These are phyloP conservation scores for Anisodus acutangulus DNA, from an alignment of 257 asterid species.

Conservation along the genomic window DNA sequence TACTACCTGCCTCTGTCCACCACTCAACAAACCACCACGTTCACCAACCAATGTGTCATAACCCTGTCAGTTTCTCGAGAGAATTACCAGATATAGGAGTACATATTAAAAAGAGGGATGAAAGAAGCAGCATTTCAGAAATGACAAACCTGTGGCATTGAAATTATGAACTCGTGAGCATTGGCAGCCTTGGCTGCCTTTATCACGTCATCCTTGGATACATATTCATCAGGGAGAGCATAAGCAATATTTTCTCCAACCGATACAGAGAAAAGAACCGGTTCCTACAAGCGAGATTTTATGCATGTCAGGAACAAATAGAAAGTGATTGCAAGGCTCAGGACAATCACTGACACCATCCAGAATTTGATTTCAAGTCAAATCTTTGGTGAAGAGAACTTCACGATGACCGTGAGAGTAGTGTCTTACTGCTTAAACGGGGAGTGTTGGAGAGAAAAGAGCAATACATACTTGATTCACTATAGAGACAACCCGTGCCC, in stretches of 20 bases:
- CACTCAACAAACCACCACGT: conserved; percentile 96
- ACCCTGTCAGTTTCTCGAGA: conserved; percentile 53
- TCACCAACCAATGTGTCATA: conserved; percentile 96
- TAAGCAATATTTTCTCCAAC: conserved; percentile 96
- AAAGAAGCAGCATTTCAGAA: conserved; percentile 26
- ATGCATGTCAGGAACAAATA: conserved; percentile 33
- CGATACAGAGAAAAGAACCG: conserved; percentile 89
- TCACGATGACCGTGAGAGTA: neutral
- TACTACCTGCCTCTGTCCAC: conserved; percentile 94
- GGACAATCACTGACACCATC: conserved; percentile 9
- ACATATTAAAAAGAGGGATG: conserved; percentile 28
- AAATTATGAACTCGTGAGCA: conserved; percentile 91
- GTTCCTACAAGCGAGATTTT: conserved; percentile 63
- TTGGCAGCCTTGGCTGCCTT: conserved; percentile 99
- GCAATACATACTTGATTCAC: conserved; percentile 78
- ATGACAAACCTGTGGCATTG: conserved; percentile 83
- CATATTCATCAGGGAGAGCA: conserved; percentile 91
- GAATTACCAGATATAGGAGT: conserved; percentile 32
- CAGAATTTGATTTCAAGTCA: conserved; percentile 1
- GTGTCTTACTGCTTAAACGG: conserved; percentile 2
- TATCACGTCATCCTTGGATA: conserved; percentile 84
- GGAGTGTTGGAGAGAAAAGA: conserved; percentile 31
- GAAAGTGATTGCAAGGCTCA: conserved; percentile 4
- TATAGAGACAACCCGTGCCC: conserved; percentile 90
- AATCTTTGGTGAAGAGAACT: neutral